A percentile compares a stretch with the other conserved stretches of the same genome.
Conservation (phyloP, 352 stramenopile genomes). For the Globisporangium carolinianum region DNA sequence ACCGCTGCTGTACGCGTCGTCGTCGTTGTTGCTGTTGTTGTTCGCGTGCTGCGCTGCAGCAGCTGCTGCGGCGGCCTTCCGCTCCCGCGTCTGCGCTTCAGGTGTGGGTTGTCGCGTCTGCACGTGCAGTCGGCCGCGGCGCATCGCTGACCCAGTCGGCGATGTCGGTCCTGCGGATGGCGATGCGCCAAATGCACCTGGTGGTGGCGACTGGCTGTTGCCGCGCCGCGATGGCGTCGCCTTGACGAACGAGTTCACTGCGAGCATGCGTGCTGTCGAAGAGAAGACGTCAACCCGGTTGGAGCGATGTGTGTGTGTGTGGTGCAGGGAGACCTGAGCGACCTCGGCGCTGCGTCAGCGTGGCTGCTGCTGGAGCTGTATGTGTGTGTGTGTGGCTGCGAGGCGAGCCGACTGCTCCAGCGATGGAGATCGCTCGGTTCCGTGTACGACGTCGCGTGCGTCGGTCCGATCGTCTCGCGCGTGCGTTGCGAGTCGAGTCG, state of each 20-base stretch:
- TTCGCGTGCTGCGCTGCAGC: too few species aligned
- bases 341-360: too few species aligned
- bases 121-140: not conserved
- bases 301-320: not conserved
- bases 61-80: not conserved
- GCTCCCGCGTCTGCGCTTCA: not conserved
- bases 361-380: too few species aligned
- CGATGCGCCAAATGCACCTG: not conserved
- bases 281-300: not conserved
- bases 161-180: not conserved
- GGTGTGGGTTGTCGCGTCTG: not conserved
- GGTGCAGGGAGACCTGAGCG: not conserved
- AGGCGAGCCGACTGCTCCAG: too few species aligned
- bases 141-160: not conserved
- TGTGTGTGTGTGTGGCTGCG: too few species aligned
- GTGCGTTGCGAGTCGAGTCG: too few species aligned
- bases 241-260: constrained; percentile 3
- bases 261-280: not conserved
- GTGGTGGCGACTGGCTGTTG: not conserved
- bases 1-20: not conserved
- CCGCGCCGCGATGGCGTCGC: not conserved
- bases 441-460: too few species aligned
- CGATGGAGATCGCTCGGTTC: too few species aligned
- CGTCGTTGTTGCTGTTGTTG: not conserved
- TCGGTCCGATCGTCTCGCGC: too few species aligned